Evolutionary conservation across 1,284 basidiomycete species (phyloP), one percentile per base, ranked within the genome.

Genomic region (Takashimella tepidaria): DNA sequence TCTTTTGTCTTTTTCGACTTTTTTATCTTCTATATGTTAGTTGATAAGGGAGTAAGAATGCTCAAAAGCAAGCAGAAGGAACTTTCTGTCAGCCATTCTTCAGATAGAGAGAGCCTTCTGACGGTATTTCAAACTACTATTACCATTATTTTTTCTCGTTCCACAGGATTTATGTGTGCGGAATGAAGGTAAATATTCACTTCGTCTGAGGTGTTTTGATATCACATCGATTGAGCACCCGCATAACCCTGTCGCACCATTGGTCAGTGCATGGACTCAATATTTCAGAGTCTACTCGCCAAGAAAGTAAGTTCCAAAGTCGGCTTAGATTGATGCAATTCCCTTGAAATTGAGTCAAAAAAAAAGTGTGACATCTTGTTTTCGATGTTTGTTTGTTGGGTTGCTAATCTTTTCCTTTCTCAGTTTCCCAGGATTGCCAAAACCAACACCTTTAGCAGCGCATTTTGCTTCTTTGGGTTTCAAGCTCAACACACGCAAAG

Each of bases 401-500:
- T 37, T 16, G 31, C 31, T 40, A n/a, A 23, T 46, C 43, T 45
- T 41, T 8, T 45, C 47, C n/a, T 3, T 27, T 26, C n/a, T n/a
- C 42, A 74, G 72, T 26, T 70, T 70, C 23, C 72, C 70, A 1
- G 67, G 68, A 1, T 51, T 70, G 5, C 72, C 72, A 0, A 67
- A 66, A 53, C 62, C 64, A 2, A 73, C 70, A 3, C 61, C 59
- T 40, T 49, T 74, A 12, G 64, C 70, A 1, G 72, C 72, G 31
- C 70, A 73, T 50, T 74, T 74, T 50, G 64, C 62, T 13, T 55
- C 59, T n/a, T 66, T 68, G 44, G 72, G 72, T 3, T 74, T 68
- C 64, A 73, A 73, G 54, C 62, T 74, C 37, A 74, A 72, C 50
- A 69, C 68, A 11, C 64, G 72, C 12, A 74, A 73, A 55, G 71